These are phyloP conservation scores for Phytophthora sp. DNA, from an alignment of 352 stramenopile species.

Conservation along the genomic window DNA sequence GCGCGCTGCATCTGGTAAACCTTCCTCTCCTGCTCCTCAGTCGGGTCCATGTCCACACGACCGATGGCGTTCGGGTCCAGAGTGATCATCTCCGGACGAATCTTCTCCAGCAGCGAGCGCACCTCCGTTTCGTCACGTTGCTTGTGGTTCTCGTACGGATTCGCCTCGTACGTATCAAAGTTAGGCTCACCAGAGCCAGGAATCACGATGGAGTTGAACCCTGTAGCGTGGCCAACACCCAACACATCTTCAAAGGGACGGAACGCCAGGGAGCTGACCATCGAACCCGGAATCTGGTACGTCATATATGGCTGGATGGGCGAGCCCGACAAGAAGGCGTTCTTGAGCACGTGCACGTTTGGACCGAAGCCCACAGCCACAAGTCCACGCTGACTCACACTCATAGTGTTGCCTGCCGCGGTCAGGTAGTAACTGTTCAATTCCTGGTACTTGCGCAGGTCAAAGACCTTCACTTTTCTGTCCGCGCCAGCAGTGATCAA, in stretches of 20 bases:
- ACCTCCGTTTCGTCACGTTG: constrained; percentile 97
- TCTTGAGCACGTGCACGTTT: constrained; percentile 93
- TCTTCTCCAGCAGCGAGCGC: constrained; percentile 96
- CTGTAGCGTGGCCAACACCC: constrained; percentile 92
- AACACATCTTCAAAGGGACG: constrained; percentile 98
- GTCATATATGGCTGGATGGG: constrained; percentile 90
- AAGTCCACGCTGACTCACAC: constrained; percentile 96
- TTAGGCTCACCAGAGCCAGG: constrained; percentile 97
- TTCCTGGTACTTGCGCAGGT: constrained; percentile 96
- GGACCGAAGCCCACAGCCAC: constrained; percentile 94
- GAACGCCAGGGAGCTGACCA: constrained; percentile 94
- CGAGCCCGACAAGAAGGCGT: constrained; percentile 73
- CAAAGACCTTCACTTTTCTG: constrained; percentile 97
- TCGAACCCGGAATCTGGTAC: constrained; percentile 84
- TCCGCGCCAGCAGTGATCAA: constrained; percentile 97
- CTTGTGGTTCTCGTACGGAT: constrained; percentile 97
- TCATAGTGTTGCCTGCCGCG: constrained; percentile 88
- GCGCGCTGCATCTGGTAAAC: constrained; percentile 72
- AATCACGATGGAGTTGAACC: constrained; percentile 91
- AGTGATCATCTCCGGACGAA: constrained; percentile 98
- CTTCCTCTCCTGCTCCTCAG: constrained; percentile 87
- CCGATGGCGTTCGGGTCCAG: constrained; percentile 95
- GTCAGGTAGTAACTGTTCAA: constrained; percentile 94
- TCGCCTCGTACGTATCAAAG: constrained; percentile 98
- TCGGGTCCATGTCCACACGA: constrained; percentile 92